phyloP scores from a whole-genome alignment of 306 rosid species.

The Casuarina equisetifolia region DNA sequence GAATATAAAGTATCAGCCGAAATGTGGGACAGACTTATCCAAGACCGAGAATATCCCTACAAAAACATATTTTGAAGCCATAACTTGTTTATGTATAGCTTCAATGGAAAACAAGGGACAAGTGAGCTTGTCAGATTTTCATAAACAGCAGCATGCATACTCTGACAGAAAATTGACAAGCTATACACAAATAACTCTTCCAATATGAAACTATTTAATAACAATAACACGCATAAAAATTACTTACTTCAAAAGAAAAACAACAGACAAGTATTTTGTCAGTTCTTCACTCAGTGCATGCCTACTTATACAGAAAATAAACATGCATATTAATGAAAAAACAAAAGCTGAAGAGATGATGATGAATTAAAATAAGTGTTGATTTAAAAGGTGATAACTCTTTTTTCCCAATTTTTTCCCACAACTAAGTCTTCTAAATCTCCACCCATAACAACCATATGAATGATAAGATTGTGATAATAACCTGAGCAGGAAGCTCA shows the following conservation, averaged over 20 bases:
- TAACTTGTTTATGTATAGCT: neutral
- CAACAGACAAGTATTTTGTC: neutral
- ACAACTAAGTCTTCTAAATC: neutral
- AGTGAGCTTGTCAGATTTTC: neutral
- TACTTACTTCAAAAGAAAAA: too few species aligned
- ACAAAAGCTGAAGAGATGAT: neutral
- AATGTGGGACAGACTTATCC: neutral
- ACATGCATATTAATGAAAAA: neutral
- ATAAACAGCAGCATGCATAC: neutral
- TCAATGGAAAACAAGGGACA: neutral
- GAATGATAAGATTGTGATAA: conserved; percentile 6
- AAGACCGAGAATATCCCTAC: neutral
- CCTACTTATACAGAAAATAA: neutral
- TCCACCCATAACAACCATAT: neutral
- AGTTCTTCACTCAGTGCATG: neutral
- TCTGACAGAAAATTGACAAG: neutral
- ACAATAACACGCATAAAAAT: too few species aligned
- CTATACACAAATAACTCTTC: too few species aligned
- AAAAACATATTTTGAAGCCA: neutral
- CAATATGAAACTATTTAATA: too few species aligned
- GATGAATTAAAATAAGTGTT: neutral
- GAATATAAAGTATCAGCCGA: neutral
- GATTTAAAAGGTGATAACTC: neutral
- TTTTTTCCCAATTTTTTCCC: neutral
- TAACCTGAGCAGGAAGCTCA: conserved; percentile 95